A percentile compares a stretch with the other conserved stretches of the same genome.
Evolutionary conservation across 1,139 yeast species (phyloP).

Genomic region (Diutina catenulata): DNA sequence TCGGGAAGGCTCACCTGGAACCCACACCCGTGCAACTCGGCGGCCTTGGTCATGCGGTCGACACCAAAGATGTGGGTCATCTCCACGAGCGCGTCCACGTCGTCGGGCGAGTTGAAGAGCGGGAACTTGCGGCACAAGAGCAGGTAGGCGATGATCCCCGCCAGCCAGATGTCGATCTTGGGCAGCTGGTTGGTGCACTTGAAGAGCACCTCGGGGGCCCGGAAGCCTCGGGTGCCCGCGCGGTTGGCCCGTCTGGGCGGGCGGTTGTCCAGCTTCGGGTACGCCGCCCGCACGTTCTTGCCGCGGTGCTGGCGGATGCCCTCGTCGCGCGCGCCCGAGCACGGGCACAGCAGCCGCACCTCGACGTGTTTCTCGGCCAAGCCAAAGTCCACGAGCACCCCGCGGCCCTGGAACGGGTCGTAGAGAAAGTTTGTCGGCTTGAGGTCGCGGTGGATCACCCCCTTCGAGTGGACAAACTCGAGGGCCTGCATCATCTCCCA

Average conservation of each 20-base stretch:
- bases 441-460: slow-evolving; percentile 78
- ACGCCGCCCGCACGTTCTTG: slow-evolving; percentile 46
- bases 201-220: slow-evolving; percentile 89
- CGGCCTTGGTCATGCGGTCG: slow-evolving; percentile 62
- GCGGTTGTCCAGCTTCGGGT: slow-evolving; percentile 70
- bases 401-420: slow-evolving; percentile 63
- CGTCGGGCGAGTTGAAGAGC: slow-evolving; percentile 82
- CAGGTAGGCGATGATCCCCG: slow-evolving; percentile 75
- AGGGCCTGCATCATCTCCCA: slow-evolving; percentile 69
- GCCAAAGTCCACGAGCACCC: slow-evolving; percentile 89
- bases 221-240: slow-evolving; percentile 94
- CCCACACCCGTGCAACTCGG: slow-evolving; percentile 80
- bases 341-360: slow-evolving; percentile 20
- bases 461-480: slow-evolving; percentile 62
- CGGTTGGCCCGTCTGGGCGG: slow-evolving; percentile 91
- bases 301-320: slow-evolving; percentile 15
- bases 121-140: slow-evolving; percentile 69
- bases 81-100: slow-evolving; percentile 82
- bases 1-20: slow-evolving; percentile 46
- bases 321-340: slow-evolving; percentile 9
- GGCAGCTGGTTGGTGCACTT: slow-evolving; percentile 80
- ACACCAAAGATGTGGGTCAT: slow-evolving; percentile 75
- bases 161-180: slow-evolving; percentile 85
- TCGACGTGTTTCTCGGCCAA: slow-evolving; percentile 49
- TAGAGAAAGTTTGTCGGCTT: slow-evolving; percentile 84